Conservation (phyloP, 768 basidiomycete species). For the Russula griseocarnosa region DNA sequence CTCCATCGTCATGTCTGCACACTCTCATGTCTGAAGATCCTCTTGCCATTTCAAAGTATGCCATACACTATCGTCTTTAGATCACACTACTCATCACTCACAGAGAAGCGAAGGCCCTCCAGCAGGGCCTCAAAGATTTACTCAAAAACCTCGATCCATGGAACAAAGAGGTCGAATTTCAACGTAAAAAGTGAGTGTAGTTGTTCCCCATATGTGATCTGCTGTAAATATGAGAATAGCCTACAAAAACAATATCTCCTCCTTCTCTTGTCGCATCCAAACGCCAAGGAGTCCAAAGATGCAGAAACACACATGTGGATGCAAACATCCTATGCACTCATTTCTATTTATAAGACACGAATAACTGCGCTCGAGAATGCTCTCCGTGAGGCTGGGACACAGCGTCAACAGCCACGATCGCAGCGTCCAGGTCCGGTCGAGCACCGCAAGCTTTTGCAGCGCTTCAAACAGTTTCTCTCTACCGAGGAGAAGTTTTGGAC, state of each 20-base stretch:
- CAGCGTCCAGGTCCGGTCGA: conserved; percentile 65
- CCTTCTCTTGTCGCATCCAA: conserved; percentile 64
- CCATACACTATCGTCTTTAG: conserved; percentile 15
- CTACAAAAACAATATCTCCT: conserved; percentile 67
- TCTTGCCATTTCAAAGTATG: conserved; percentile 39
- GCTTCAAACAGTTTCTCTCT: conserved; percentile 85
- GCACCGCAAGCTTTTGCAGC: conserved; percentile 77
- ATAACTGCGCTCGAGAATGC: conserved; percentile 58
- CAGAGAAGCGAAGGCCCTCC: conserved; percentile 77
- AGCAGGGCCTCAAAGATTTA: conserved; percentile 69
- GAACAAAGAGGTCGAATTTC: conserved; percentile 82
- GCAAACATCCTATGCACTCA: conserved; percentile 85
- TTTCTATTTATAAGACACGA: conserved; percentile 74
- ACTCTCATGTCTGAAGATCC: conserved; percentile 42
- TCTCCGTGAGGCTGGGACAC: conserved; percentile 32
- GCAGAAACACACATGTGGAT: conserved; percentile 86
- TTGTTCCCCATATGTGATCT: conserved; percentile 18
- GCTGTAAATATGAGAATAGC: conserved; percentile 38
- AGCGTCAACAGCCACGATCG: conserved; percentile 37
- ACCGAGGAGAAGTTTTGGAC: conserved; percentile 93
- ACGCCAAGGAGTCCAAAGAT: conserved; percentile 70
- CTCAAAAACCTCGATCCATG: conserved; percentile 74
- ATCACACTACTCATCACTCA: conserved; percentile 14
- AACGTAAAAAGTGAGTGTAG: conserved; percentile 72
- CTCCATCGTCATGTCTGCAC: conserved; percentile 21